phyloP scores from a whole-genome alignment of 2,329 filamentous ascomycete species.

The Penicillium sp. region DNA sequence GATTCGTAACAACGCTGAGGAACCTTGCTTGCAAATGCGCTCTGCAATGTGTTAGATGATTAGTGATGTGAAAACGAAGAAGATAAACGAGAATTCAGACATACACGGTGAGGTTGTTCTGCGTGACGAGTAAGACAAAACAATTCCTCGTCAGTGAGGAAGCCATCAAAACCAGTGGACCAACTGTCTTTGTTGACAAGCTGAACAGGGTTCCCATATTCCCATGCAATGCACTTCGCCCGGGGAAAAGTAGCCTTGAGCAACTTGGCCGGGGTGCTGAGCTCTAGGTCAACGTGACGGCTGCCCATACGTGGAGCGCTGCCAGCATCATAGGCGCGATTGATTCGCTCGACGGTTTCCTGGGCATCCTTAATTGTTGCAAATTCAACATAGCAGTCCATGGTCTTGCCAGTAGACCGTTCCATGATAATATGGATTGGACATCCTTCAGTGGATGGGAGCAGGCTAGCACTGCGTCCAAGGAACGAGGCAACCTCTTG shows the following conservation, averaged over 20 bases:
- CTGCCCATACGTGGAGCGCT: constrained; percentile 49
- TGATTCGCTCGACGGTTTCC: constrained; percentile 39
- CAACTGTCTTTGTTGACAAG: constrained; percentile 43
- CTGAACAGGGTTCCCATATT: constrained; percentile 35
- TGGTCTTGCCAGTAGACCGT: constrained; percentile 57
- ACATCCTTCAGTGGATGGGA: constrained; percentile 41
- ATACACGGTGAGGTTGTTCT: constrained; percentile 51
- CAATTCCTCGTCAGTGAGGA: constrained; percentile 53
- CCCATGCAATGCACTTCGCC: constrained; percentile 52
- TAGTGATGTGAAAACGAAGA: not conserved
- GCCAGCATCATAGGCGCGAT: constrained; percentile 34
- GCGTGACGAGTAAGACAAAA: constrained; percentile 49
- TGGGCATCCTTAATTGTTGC: constrained; percentile 39
- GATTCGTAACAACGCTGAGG: constrained; percentile 55
- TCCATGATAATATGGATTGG: constrained; percentile 60
- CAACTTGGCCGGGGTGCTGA: constrained; percentile 51
- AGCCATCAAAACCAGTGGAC: constrained; percentile 53
- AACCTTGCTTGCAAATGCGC: constrained; percentile 51
- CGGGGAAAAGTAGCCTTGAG: constrained; percentile 53
- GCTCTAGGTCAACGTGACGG: constrained; percentile 48
- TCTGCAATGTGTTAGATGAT: constrained; percentile 34
- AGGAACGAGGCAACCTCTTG: constrained; percentile 51
- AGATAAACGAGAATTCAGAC: constrained; percentile 21
- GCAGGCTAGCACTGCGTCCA: constrained; percentile 44
- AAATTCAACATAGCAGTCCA: constrained; percentile 55